Evolutionary conservation across 441 rosid genomes (phyloP).

Genomic region (Dalechampia spathulata): DNA sequence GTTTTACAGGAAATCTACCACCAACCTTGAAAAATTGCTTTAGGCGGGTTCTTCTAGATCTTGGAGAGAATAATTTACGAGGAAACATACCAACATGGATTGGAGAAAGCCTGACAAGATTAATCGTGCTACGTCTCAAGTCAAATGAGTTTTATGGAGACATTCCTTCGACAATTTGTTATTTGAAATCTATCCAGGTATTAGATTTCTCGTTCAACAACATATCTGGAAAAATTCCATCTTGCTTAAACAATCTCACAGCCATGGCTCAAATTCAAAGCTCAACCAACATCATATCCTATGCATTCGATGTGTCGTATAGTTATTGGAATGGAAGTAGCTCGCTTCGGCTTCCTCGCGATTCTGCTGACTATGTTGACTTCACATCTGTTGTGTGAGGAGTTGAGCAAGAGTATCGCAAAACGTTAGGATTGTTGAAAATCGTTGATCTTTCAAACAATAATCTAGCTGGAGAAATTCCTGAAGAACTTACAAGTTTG

Average conservation of each 20-base stretch:
- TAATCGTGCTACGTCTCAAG: constrained; percentile 9
- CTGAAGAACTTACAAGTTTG: not conserved
- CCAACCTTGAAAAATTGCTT: constrained; percentile 5
- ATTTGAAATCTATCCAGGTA: not conserved
- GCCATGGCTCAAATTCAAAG: constrained; percentile 6
- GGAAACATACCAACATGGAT: constrained; percentile 12
- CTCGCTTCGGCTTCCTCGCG: not conserved
- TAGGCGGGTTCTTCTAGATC: constrained; percentile 1
- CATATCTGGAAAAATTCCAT: not conserved
- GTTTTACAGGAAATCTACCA: constrained; percentile 10
- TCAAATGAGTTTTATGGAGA: constrained; percentile 10
- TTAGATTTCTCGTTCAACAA: constrained; percentile 11
- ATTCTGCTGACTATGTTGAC: not conserved
- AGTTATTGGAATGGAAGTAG: not conserved
- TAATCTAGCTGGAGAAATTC: not conserved
- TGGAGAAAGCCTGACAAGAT: constrained; percentile 7
- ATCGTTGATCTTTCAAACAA: not conserved
- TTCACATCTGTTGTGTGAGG: constrained; percentile 10
- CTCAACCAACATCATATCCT: not conserved
- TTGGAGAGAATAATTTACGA: constrained; percentile 13
- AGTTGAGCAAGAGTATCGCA: not conserved
- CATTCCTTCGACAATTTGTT: constrained; percentile 6
- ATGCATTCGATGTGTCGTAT: not conserved
- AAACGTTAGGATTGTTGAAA: not conserved
- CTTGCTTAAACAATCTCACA: not conserved